Base-by-base conservation (phyloP, 805 yeast species). In the Teunomyces funiuensis region DNA sequence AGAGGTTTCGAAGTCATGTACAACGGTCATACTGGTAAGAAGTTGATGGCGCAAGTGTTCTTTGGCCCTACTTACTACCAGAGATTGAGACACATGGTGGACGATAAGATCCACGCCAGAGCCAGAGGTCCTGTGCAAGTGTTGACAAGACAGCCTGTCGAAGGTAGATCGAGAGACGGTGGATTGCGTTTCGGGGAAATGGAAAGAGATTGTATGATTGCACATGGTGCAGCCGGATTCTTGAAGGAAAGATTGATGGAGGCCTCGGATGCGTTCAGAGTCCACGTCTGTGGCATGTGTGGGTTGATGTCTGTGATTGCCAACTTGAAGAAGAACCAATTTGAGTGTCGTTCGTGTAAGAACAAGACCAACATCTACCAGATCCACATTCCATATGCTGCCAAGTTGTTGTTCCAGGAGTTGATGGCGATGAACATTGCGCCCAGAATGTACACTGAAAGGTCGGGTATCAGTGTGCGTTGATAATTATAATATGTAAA, bases 191-290 rank as follows among this genome's bases (percentile, higher is more conserved):
- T 91, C 79, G 99, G 99, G 60, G 99, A 91, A 69, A 93, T 93
- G 99, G 99, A 93, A 72, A 88, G 99, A 75, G 99, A 93, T 77
- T 93, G 99, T 85, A 91, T 93, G 97, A 93, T 93, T 76, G 99
- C 99, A 2, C 98, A 93, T 63, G 99, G 99, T 65, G 98, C 97
- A 10, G 97, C 99, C 3, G 95, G 97, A 6, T 91, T 93, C 75
- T 79, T 93, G 73, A 89, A 91, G 68, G 99, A 93, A 72, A 80
- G 99, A 65, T 75, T 93, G 65, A 91, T 93, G 97, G 98, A 93
- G 68, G 97, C 97, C 9, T 91, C 98, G 0, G 99, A 93, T 73
- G 97, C 98, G 2, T 93, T 93, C 76, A 80, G 98, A 68, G 98
- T 93, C 31, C 98, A 93, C 63, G 84, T 93, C 22, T 93, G 99